phyloP scores from a whole-genome alignment of 495 filamentous ascomycete genomes.

The Annulohypoxylon moriforme region DNA sequence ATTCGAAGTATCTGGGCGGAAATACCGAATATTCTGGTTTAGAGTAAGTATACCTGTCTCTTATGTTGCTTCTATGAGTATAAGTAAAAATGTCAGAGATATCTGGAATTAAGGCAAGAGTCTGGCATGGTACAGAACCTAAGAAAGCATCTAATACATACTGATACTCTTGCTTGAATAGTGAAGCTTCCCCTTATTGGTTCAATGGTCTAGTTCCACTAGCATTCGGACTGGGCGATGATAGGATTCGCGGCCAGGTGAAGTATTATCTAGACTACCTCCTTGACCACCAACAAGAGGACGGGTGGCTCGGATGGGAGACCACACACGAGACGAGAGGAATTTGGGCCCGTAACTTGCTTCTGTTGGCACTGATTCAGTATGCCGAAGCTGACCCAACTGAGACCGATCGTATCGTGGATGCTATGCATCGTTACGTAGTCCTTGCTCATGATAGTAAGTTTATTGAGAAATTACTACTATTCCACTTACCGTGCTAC shows the following conservation, averaged over 20 bases:
- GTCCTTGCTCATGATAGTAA: slow-evolving; percentile 58
- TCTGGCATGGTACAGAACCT: neutral
- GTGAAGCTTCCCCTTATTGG: slow-evolving; percentile 73
- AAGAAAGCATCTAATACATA: neutral
- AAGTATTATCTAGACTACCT: slow-evolving; percentile 60
- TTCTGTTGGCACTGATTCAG: slow-evolving; percentile 56
- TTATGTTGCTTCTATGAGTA: neutral
- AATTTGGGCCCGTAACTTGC: slow-evolving; percentile 65
- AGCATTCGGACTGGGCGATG: slow-evolving; percentile 67
- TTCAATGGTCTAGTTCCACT: slow-evolving; percentile 74
- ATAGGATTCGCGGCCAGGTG: slow-evolving; percentile 65
- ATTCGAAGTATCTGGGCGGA: slow-evolving; percentile 63
- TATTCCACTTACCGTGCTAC: neutral
- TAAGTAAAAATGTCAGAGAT: no score
- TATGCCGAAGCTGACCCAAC: slow-evolving; percentile 61
- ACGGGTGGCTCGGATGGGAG: slow-evolving; percentile 74
- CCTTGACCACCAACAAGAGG: slow-evolving; percentile 62
- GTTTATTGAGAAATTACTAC: neutral
- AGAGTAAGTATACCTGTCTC: slow-evolving; percentile 43
- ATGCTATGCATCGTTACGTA: slow-evolving; percentile 53
- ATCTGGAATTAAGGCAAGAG: no score
- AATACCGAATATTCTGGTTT: slow-evolving; percentile 67
- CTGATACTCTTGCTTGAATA: neutral
- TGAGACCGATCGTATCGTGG: slow-evolving; percentile 50
- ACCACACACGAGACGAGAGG: slow-evolving; percentile 54